Evolutionary conservation across 1,139 yeast species (phyloP), one percentile per base, ranked within the genome.

Genomic region (Petasospora rhodanensis): DNA sequence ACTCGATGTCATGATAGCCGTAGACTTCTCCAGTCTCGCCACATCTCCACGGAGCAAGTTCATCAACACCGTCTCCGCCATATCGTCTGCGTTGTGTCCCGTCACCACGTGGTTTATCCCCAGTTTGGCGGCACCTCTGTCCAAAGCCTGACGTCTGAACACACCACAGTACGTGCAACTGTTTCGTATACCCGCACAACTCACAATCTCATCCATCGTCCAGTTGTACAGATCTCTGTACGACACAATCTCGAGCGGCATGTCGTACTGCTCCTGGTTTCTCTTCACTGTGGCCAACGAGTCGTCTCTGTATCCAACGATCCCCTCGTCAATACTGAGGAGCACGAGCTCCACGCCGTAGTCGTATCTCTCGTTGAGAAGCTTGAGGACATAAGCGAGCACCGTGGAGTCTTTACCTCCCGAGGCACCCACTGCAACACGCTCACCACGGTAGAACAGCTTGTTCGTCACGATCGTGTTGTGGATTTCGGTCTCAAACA

Each of bases 331-430:
- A 24, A 93, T 81, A 44, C 95, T 82, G 29, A 93, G 64, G 25
- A 93, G 65, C 2, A 84, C 89, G 40, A 93, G 73, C 22, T 83
- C 70, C 14, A 93, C 70, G 0, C 96, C 96, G 56, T 93, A 93
- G 51, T 83, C 64, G 59, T 91, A 76, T 38, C 96, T 64, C 52
- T 87, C 96, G 55, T 93, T 93, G 41, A 93, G 63, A 0, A 91
- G 75, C 54, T 87, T 91, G 61, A 93, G 62, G 2, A 93, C 75
- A 30, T 91, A 78, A 0, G 98, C 98, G 22, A 93, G 62, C 1
- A 93, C 98, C 0, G 98, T 93, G 5, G 96, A 86, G 55, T 93
- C 99, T 52, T 93, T 93, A 31, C 99, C 99, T 16, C 99, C 99
- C 2, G 96, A 85, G 0, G 98, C 98, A 11, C 99, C 98, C 18